Evolutionary conservation across 331 rosid species (phyloP), one percentile per base, ranked within the genome.

Genomic region (Acacia concinna): DNA sequence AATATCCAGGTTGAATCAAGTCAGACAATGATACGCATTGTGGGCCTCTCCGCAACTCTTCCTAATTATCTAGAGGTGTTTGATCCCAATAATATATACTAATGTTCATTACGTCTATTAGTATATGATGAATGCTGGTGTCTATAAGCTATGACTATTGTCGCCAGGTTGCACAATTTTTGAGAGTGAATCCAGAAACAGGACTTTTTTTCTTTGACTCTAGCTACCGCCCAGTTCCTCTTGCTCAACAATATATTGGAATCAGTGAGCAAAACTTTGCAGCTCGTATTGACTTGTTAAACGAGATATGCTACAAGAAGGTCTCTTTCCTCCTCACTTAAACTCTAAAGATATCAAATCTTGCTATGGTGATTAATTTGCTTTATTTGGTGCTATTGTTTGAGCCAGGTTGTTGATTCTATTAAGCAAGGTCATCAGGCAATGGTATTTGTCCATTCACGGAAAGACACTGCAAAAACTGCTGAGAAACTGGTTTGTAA

Each of bases 1-100:
- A 30, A 37, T 37, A 10, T 49, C 83, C 90, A 95, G 98, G 98
- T 95, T 88, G 98, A 95, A 79, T 91, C 98, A 67, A 85, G 91
- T 68, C 98, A 95, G 81, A 70, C 97, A 75, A 92, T 95, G 98
- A 95, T 95, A 85, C 97, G 97, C 76, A 95, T 95, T 74, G 98
- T 95, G 81, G 98, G 98, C 82, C 97, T 95, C 78, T 95, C 98
- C n/a, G 98, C 98, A 69, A 95, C 98, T 20, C 91, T 95, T 75
- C 98, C 98, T 60, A 95, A 95, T 84, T 95, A 92, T 84, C 85
- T 92, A 54, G 98, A 95, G 97, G 98, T 94, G 71, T 73, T 74
- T 79, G 81, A 68, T 73, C 79, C 78, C 54, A 67, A 51, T 84
- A 66, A 65, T 69, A 65, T 25, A 82, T 71, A 64, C 43, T 75